Conservation (phyloP, 805 yeast genomes). For the Vanderwaltozyma polyspora region DNA sequence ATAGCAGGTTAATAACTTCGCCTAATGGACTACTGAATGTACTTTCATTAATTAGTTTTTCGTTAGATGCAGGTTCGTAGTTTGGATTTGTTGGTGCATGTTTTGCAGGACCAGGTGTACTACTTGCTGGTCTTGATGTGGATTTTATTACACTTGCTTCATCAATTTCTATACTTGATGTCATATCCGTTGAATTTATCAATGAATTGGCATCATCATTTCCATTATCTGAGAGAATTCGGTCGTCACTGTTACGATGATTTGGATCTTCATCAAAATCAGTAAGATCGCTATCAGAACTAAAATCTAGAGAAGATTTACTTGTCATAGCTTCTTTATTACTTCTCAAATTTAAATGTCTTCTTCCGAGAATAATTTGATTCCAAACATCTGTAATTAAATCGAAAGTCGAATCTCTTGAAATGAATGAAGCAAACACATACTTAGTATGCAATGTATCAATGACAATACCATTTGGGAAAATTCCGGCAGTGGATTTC, state of each 20-base stretch:
- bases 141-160: slow-evolving; percentile 12
- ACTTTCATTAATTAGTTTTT: slow-evolving; percentile 45
- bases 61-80: slow-evolving; percentile 37
- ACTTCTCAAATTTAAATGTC: slow-evolving; percentile 4
- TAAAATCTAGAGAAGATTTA: slow-evolving; percentile 1
- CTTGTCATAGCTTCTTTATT: slow-evolving; percentile 4
- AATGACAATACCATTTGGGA: slow-evolving; percentile 58
- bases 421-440: slow-evolving; percentile 53
- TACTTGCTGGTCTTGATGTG: neutral
- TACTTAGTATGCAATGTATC: slow-evolving; percentile 52
- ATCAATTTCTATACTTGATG: slow-evolving; percentile 28
- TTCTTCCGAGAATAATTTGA: slow-evolving; percentile 26
- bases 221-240: slow-evolving; percentile 10
- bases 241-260: slow-evolving; percentile 14
- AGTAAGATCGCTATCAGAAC: slow-evolving; percentile 19
- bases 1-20: slow-evolving; percentile 43
- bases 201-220: slow-evolving; percentile 10
- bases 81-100: slow-evolving; percentile 39
- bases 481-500: slow-evolving; percentile 52
- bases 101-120: slow-evolving; percentile 29
- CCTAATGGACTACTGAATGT: slow-evolving; percentile 55
- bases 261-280: slow-evolving; percentile 18
- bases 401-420: slow-evolving; percentile 43
- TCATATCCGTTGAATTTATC: slow-evolving; percentile 16
- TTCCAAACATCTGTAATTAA: slow-evolving; percentile 56